A percentile compares a stretch with the other conserved stretches of the same genome.
Conservation (phyloP, 2,329 filamentous ascomycete species). For the Penicillium thymicola region DNA sequence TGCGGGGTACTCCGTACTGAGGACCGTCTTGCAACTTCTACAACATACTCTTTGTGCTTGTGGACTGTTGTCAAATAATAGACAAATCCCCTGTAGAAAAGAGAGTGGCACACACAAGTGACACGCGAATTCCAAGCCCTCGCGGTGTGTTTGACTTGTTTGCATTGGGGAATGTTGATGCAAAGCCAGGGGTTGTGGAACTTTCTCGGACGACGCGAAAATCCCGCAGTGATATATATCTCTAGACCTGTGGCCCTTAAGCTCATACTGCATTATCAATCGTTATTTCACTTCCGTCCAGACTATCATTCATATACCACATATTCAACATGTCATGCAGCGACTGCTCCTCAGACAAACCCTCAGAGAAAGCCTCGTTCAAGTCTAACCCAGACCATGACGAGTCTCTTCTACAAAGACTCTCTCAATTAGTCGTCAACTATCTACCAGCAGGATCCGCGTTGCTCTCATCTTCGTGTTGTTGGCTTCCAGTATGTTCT, state of each 20-base stretch:
- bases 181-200: background rate
- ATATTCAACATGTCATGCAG: background rate
- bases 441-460: slow-evolving; percentile 18
- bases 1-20: background rate
- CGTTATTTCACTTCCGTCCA: too few relatives aligned
- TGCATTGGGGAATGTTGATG: background rate
- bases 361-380: background rate
- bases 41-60: background rate
- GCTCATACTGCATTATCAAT: background rate
- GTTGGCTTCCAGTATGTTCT: slow-evolving; percentile 14
- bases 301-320: background rate
- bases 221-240: background rate
- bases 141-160: background rate
- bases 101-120: background rate
- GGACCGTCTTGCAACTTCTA: background rate
- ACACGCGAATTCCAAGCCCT: too few relatives aligned
- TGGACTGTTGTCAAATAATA: background rate
- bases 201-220: background rate
- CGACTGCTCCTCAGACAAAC: background rate
- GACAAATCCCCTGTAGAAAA: background rate
- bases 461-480: slow-evolving; percentile 13
- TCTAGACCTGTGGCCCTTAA: background rate
- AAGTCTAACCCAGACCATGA: background rate
- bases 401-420: background rate
- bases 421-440: background rate